phyloP scores from a whole-genome alignment of 2,329 filamentous ascomycete genomes.

The Trichoderma atroviride region DNA sequence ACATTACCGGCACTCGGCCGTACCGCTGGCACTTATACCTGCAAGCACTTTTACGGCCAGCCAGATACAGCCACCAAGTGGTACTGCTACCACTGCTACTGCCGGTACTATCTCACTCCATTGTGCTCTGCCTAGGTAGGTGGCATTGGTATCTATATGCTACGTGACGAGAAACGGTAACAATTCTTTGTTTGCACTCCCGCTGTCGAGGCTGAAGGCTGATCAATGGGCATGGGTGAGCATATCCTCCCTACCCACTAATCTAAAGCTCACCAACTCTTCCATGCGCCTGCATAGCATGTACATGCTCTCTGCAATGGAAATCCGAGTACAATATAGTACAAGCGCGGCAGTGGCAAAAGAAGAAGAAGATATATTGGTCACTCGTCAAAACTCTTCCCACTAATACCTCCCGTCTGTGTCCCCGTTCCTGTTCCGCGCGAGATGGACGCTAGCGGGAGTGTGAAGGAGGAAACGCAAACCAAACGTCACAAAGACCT shows the following conservation, averaged over 20 bases:
- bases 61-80: background rate
- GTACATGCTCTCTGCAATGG: background rate
- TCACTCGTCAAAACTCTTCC: background rate
- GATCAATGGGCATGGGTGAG: background rate
- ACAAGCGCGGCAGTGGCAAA: background rate
- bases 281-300: background rate
- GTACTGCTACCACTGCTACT: background rate
- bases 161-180: background rate
- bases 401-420: background rate
- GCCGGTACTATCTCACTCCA: background rate
- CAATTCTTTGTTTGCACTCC: background rate
- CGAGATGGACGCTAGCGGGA: background rate
- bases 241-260: background rate
- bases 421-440: background rate
- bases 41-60: background rate
- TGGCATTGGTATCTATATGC: background rate
- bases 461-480: background rate
- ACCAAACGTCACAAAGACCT: background rate
- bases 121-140: background rate
- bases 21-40: background rate
- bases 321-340: background rate
- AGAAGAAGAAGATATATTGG: background rate
- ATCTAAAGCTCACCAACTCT: constrained; percentile 7
- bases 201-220: background rate
- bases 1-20: constrained; percentile 9